Base-by-base conservation (phyloP, 179 eudicot species). In the Nepenthes alata region DNA sequence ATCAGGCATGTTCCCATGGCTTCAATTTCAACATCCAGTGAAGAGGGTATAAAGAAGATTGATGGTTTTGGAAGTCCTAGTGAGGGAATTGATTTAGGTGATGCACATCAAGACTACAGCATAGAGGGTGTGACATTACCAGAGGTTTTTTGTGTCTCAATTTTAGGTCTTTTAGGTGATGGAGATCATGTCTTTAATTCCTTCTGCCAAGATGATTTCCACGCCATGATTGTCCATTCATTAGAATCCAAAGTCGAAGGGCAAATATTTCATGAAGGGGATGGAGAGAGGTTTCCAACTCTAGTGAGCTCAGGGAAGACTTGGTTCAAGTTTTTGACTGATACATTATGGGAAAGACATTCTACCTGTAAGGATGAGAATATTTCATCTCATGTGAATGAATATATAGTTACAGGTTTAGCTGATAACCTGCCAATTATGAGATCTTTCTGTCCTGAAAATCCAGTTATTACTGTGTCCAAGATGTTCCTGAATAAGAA, bases 61-160 rank as follows among this genome's bases (percentile, higher is more conserved):
- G 68, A 55, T 50, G 61, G 58, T 15, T 25, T 45, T 49, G 66
- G 48, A 44, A 38, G 59, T 62, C 62, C 15, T 55, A 14, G 59
- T 14, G 51, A 57, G 55, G 66, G 59, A 50, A 62, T 54, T 58
- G 68, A 62, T 66, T 41, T 2, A 34, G 61, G 70, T 53, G 65
- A 66, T 54, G 16, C 63, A 34, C 54, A 47, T 44, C 70, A 70
- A 54, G 67, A 70, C 60, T 67, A 51, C 60, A 65, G 72, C 62
- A 65, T 66, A 48, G 60, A 74, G 61, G 85, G 85, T 13, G 77
- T 87, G 64, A 87, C 94, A 48, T 78, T 93, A 79, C 80, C 93
- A 63, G 98, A 93, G 80, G 73, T 75, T 55, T 93, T 93, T 73
- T 87, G 93, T 62, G 66, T 93, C 61, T 86, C 97, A 48, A 66